Evolutionary conservation across 768 basidiomycete genomes (phyloP), one percentile per base, ranked within the genome.

Genomic region (Flagelloscypha sp.): DNA sequence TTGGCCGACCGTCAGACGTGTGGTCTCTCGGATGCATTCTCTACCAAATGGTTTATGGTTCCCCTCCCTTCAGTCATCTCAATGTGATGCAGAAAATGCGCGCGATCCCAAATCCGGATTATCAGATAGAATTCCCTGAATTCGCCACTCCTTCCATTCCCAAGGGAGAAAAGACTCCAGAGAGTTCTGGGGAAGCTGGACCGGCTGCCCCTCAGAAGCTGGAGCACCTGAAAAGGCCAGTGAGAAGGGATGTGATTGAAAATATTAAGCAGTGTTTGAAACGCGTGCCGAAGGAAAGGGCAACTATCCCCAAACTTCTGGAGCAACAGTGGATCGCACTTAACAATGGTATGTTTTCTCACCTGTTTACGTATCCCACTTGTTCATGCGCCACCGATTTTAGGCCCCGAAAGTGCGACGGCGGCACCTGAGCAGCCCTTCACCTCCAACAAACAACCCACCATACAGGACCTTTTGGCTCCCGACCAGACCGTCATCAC

Each of bases 21-120:
- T 99, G 94, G 94, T 95, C 92, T 3, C 66, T 99, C 2, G 94
- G 94, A 2, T 94, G 90, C 57, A 99, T 99, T 51, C 68, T 98
- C 21, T 97, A 99, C 61, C 94, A 99, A 53, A 97, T 99, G 90
- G 74, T 97, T 8, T 98, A 98, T 50, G 90, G 94, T 12, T 76
- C 78, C 13, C 84, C 90, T 1, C 94, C 94, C 2, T 99, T 98
- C 67, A 78, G 85, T 24, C 79, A 84, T 44, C 71, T 94, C 13
- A 74, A 76, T 4, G 70, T 92, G 24, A 76, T 75, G 32, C 81
- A 86, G 49, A 97, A 95, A 64, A 92, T 97, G 85, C 82, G 81
- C 45, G 85, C 85, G 6, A 99, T 99, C 47, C 87, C 89, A 7
- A 83, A 93, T 56, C 61, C 72, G 8, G 59, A 65, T 1, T 70